phyloP scores from a whole-genome alignment of 192 early-diverging fungal genomes.

The Podila minutissima region DNA sequence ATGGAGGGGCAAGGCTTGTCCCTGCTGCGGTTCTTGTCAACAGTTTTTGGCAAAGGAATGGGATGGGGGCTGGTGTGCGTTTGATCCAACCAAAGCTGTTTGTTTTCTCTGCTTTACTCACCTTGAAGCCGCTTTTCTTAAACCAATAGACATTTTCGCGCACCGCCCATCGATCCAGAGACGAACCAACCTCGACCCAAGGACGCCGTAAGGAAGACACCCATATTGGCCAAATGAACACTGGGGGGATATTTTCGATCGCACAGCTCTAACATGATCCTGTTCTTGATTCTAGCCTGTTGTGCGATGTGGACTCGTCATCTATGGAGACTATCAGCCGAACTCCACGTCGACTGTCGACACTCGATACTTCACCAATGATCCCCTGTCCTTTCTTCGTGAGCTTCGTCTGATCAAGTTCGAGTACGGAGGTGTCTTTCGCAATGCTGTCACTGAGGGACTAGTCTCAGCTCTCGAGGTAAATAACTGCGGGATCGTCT shows the following conservation, averaged over 20 bases:
- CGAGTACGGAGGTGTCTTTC: constrained; percentile 62
- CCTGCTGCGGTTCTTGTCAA: too few relatives aligned
- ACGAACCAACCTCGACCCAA: constrained; percentile 59
- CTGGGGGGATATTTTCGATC: too few relatives aligned
- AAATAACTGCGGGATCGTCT: not conserved
- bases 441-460: constrained; percentile 71
- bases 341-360: constrained; percentile 59
- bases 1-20: too few relatives aligned
- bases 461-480: constrained; percentile 72
- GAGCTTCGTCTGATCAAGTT: constrained; percentile 58
- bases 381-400: constrained; percentile 55
- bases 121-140: not conserved
- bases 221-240: too few relatives aligned
- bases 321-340: constrained; percentile 66
- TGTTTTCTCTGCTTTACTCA: not conserved
- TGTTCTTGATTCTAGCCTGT: constrained; percentile 52
- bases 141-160: constrained; percentile 57
- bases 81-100: too few relatives aligned
- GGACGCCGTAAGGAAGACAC: constrained; percentile 55
- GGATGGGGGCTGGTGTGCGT: too few relatives aligned
- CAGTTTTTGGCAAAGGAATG: too few relatives aligned
- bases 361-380: constrained; percentile 60
- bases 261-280: not conserved
- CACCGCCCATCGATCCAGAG: constrained; percentile 59
- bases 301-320: constrained; percentile 62